Evolutionary conservation across 768 basidiomycete species (phyloP).

Genomic region (Myochromella boudieri): DNA sequence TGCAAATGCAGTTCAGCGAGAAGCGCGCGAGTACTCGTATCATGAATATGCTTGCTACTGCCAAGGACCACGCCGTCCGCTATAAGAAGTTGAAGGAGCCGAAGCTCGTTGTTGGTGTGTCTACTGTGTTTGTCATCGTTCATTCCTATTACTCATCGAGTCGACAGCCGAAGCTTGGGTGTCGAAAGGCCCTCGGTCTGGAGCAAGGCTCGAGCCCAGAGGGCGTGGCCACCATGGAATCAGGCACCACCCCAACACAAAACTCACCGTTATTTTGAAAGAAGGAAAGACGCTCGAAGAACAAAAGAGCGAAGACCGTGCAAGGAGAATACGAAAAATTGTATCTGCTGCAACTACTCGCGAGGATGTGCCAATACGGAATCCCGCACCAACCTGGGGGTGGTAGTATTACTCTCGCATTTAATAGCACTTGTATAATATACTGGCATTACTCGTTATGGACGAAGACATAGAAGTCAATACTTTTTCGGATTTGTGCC

Average conservation of each 20-base stretch:
- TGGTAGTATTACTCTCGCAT: constrained; percentile 52
- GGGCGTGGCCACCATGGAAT: constrained; percentile 83
- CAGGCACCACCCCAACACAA: constrained; percentile 72
- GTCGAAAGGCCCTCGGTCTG: constrained; percentile 68
- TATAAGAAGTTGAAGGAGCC: constrained; percentile 73
- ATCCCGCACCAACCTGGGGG: constrained; percentile 70
- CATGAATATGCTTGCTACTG: constrained; percentile 84
- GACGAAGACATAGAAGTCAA: background rate
- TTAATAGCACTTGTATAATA: constrained; percentile 14
- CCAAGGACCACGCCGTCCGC: constrained; percentile 79
- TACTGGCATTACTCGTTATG: background rate
- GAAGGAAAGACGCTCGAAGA: constrained; percentile 81
- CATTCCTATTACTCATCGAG: background rate
- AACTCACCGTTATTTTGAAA: constrained; percentile 72
- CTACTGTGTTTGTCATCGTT: background rate
- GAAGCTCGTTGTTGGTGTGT: constrained; percentile 82
- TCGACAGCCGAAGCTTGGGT: constrained; percentile 89
- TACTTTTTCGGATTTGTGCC: constrained; percentile 7
- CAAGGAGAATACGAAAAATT: constrained; percentile 70
- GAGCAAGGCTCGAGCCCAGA: constrained; percentile 74
- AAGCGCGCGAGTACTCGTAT: constrained; percentile 87
- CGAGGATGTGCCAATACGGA: constrained; percentile 79
- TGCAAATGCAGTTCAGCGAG: constrained; percentile 96
- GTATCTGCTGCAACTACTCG: constrained; percentile 78
- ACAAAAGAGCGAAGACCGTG: constrained; percentile 57